A percentile compares a stretch with the other conserved stretches of the same genome.
phyloP scores from a whole-genome alignment of 1,139 yeast species.

The Meyerozyma elateridarum region DNA sequence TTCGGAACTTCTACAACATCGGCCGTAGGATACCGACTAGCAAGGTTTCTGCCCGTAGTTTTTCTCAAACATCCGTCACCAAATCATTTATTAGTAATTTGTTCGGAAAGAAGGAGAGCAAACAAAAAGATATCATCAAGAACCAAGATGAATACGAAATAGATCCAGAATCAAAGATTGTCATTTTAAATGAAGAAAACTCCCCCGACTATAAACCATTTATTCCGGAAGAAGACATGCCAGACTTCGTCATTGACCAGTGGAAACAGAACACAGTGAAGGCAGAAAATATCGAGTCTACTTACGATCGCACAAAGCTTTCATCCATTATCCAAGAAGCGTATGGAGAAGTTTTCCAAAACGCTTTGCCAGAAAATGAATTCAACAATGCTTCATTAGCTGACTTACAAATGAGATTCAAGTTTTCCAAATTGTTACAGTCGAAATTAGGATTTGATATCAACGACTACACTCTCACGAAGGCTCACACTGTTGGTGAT shows the following conservation, averaged over 20 bases:
- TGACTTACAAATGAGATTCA: slow-evolving; percentile 57
- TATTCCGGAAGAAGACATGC: slow-evolving; percentile 28
- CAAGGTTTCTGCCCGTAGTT: no score
- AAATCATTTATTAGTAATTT: slow-evolving; percentile 16
- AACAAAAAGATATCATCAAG: slow-evolving; percentile 28
- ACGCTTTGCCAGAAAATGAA: slow-evolving; percentile 4
- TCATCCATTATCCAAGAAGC: slow-evolving; percentile 22
- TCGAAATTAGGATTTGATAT: slow-evolving; percentile 56
- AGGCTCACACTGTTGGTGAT: slow-evolving; percentile 40
- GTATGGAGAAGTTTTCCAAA: slow-evolving; percentile 16
- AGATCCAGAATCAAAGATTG: slow-evolving; percentile 31
- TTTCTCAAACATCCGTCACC: no score
- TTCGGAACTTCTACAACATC: no score
- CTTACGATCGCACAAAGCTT: slow-evolving; percentile 24
- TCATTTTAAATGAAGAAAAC: slow-evolving; percentile 32
- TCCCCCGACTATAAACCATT: slow-evolving; percentile 29
- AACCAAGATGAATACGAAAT: slow-evolving; percentile 38
- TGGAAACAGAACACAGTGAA: slow-evolving; percentile 31
- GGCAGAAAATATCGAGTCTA: slow-evolving; percentile 25
- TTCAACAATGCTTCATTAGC: slow-evolving; percentile 22
- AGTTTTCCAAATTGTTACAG: slow-evolving; percentile 54
- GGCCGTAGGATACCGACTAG: no score
- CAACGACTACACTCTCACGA: slow-evolving; percentile 59
- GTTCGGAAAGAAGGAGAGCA: slow-evolving; percentile 19
- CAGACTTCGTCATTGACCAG: slow-evolving; percentile 28